Conservation (phyloP, 2,329 filamentous ascomycete genomes). For the Fusarium sp. region DNA sequence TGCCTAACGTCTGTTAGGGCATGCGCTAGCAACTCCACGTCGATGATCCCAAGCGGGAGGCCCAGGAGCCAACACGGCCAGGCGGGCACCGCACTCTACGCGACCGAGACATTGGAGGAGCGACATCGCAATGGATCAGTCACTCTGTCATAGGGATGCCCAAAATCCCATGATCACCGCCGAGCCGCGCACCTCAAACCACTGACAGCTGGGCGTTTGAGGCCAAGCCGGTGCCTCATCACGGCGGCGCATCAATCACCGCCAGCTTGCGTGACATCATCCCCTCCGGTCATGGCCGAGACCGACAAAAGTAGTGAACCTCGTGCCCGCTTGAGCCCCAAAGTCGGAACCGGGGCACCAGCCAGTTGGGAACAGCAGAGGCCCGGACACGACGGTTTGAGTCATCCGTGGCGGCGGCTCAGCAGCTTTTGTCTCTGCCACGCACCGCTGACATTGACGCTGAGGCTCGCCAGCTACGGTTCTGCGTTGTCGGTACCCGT, state of each 20-base stretch:
- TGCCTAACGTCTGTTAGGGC: conserved; percentile 31
- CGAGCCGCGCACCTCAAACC: conserved; percentile 14
- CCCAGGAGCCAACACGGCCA: conserved; percentile 9
- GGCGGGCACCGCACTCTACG: conserved; percentile 16
- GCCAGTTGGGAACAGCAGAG: conserved; percentile 31
- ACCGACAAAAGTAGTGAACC: conserved; percentile 20
- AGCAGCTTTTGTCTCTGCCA: conserved; percentile 27
- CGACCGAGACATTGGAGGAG: conserved; percentile 10
- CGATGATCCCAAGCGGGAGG: conserved; percentile 24
- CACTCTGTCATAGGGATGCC: conserved; percentile 18
- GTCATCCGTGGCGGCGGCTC: conserved; percentile 39
- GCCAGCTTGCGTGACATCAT: conserved; percentile 37
- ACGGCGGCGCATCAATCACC: conserved; percentile 29
- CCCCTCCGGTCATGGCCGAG: conserved; percentile 19
- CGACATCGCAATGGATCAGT: conserved; percentile 21
- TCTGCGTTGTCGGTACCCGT: conserved; percentile 28
- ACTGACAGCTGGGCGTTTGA: conserved; percentile 23
- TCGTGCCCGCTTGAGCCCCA: conserved; percentile 32
- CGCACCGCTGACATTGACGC: conserved; percentile 6
- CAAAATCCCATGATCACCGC: conserved; percentile 33
- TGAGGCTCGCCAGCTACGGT: conserved; percentile 18
- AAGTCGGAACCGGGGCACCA: conserved; percentile 20
- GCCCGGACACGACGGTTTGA: conserved; percentile 20
- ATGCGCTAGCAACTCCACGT: conserved; percentile 28
- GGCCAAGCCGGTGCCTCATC: conserved; percentile 1